Evolutionary conservation across 2,329 filamentous ascomycete genomes (phyloP).

Genomic region (Ascocoryne sarcoides): DNA sequence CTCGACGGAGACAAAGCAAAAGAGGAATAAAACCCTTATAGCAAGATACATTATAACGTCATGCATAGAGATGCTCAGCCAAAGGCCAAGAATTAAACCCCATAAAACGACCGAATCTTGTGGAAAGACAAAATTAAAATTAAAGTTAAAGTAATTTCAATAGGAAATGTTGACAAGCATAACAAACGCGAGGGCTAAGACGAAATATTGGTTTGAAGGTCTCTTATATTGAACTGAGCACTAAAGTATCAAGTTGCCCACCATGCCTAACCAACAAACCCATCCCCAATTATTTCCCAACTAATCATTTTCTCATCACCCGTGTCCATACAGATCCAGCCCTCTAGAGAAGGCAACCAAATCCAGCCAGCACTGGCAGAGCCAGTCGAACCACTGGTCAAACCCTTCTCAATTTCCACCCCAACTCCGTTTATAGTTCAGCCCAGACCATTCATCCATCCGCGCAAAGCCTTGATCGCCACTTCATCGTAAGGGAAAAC

Average conservation of each 20-base stretch:
- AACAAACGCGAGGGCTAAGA: too few species aligned
- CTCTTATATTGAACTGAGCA: constrained; percentile 8
- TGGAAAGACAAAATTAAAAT: neutral
- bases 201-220: constrained; percentile 9
- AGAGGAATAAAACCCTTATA: neutral
- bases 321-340: neutral
- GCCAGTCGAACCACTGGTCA: neutral
- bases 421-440: constrained; percentile 5
- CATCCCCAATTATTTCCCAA: constrained; percentile 5
- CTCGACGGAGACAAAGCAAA: neutral
- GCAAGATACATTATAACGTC: neutral
- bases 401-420: neutral
- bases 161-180: too few species aligned
- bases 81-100: neutral
- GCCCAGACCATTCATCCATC: constrained; percentile 1
- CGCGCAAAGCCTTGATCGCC: neutral
- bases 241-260: constrained; percentile 14
- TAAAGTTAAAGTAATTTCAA: too few species aligned
- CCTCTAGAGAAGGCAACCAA: constrained; percentile 4
- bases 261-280: constrained; percentile 7
- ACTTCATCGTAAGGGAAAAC: neutral
- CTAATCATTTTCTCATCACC: constrained; percentile 2
- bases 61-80: neutral
- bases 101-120: too few species aligned
- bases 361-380: neutral